A percentile compares a stretch with the other conserved stretches of the same genome.
Conservation (phyloP, 1,284 basidiomycete species). For the Ustilago esculenta region DNA sequence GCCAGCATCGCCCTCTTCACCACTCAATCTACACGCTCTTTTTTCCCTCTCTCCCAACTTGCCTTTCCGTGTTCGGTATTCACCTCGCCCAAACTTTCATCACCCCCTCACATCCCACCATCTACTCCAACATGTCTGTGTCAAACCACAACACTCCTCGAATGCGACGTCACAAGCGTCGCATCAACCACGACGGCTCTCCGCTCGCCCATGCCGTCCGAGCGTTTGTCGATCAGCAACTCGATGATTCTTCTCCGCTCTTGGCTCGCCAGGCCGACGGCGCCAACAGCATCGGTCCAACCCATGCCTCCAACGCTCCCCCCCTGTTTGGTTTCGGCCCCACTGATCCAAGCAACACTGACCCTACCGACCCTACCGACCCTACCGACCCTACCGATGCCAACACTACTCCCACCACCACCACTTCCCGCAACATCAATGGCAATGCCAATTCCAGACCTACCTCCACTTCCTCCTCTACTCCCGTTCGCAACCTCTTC, state of each 20-base stretch:
- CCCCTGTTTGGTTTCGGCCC: too few species aligned
- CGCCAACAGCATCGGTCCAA: constrained; percentile 20
- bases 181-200: constrained; percentile 45
- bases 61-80: too few species aligned
- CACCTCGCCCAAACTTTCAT: too few species aligned
- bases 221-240: constrained; percentile 17
- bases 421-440: constrained; percentile 4
- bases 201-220: constrained; percentile 32
- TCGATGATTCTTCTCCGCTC: background rate
- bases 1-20: background rate
- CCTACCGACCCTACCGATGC: constrained; percentile 12
- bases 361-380: constrained; percentile 26
- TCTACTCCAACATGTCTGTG: constrained; percentile 11
- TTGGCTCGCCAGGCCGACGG: constrained; percentile 37
- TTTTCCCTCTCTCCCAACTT: background rate
- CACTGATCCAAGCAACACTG: too few species aligned
- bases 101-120: background rate
- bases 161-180: constrained; percentile 53
- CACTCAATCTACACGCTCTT: constrained; percentile 9
- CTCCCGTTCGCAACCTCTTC: constrained; percentile 17
- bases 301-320: constrained; percentile 1
- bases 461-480: constrained; percentile 16
- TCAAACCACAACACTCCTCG: constrained; percentile 32
- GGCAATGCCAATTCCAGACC: background rate
- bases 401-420: constrained; percentile 10